Conservation (phyloP, 805 yeast genomes). For the Kazachstania kunashirensis region DNA sequence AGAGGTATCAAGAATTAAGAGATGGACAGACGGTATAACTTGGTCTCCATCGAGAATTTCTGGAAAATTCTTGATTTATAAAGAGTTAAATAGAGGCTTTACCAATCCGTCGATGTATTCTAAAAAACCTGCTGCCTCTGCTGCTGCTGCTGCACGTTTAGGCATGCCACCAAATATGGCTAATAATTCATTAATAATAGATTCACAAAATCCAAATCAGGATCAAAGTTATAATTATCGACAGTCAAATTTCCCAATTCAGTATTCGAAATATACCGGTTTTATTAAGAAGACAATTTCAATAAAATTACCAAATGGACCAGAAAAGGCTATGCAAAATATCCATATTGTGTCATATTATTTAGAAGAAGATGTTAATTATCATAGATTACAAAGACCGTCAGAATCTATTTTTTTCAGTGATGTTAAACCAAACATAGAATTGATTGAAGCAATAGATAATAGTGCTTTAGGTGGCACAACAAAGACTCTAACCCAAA, state of each 20-base stretch:
- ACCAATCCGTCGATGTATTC: not conserved
- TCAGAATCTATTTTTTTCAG: constrained; percentile 37
- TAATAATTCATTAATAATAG: not conserved
- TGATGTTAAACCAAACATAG: constrained; percentile 36
- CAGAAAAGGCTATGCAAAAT: constrained; percentile 2
- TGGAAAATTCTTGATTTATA: constrained; percentile 75
- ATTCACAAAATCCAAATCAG: not conserved
- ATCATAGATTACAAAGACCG: constrained; percentile 48
- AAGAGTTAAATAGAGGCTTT: constrained; percentile 37
- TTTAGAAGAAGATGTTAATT: constrained; percentile 57
- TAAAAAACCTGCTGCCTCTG: not conserved
- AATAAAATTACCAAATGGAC: constrained; percentile 33
- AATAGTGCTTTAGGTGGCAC: constrained; percentile 48
- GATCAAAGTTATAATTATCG: not conserved
- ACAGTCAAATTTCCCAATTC: not conserved
- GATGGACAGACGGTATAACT: constrained; percentile 91
- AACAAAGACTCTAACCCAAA: too few species aligned
- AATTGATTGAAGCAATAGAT: constrained; percentile 46
- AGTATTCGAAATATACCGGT: constrained; percentile 34
- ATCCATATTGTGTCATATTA: constrained; percentile 70
- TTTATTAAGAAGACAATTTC: constrained; percentile 75
- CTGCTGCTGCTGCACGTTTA: not conserved
- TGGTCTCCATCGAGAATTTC: constrained; percentile 88
- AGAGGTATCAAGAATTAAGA: constrained; percentile 66
- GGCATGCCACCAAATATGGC: too few species aligned